Conservation (phyloP, 1,284 basidiomycete species). For the Irpex sp. region DNA sequence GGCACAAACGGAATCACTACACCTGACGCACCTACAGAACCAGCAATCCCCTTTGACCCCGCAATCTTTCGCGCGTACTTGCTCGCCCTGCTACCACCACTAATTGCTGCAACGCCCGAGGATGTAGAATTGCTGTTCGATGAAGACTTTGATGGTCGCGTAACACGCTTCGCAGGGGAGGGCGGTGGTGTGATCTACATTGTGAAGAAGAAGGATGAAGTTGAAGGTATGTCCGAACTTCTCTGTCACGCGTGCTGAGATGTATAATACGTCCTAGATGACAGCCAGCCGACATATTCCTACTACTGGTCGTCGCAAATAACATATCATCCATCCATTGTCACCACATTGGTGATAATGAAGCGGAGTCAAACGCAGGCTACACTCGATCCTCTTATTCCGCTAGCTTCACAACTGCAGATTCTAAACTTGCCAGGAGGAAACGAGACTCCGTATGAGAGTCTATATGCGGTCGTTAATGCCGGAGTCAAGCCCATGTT, state of each 20-base stretch:
- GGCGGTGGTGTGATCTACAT: conserved; percentile 82
- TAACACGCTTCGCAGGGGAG: conserved; percentile 79
- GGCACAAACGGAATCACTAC: conserved; percentile 32
- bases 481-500: conserved; percentile 98
- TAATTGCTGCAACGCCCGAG: conserved; percentile 69
- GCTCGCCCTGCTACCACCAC: conserved; percentile 75
- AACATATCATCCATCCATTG: conserved; percentile 85
- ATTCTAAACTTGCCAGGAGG: conserved; percentile 94
- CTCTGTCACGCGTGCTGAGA: conserved; percentile 6
- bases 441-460: conserved; percentile 94
- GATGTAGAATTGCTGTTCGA: conserved; percentile 81
- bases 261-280: conserved; percentile 51
- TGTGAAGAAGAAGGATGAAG: conserved; percentile 78
- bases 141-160: conserved; percentile 79
- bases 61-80: conserved; percentile 75
- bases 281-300: conserved; percentile 65
- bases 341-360: conserved; percentile 93
- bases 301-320: conserved; percentile 82
- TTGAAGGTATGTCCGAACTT: conserved; percentile 60
- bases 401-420: conserved; percentile 90
- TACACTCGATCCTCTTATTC: conserved; percentile 82
- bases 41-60: conserved; percentile 59
- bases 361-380: conserved; percentile 75
- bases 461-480: conserved; percentile 95
- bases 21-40: conserved; percentile 26